Conservation (phyloP, 192 early-diverging fungal species). For the Podila minutissima region DNA sequence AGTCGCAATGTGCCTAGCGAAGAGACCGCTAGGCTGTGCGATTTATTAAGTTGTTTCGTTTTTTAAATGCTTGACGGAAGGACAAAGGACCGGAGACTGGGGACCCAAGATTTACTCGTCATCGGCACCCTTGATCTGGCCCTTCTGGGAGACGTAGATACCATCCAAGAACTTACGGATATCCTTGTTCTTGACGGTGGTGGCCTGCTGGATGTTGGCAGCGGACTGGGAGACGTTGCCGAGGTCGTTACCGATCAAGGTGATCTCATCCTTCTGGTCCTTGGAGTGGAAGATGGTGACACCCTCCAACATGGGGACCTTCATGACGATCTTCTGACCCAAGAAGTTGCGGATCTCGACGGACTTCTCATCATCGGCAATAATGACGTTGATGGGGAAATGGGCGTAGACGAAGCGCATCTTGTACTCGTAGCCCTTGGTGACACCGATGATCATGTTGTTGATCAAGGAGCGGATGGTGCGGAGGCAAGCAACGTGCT, state of each 20-base stretch:
- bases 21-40: constrained; percentile 28
- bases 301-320: constrained; percentile 87
- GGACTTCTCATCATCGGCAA: constrained; percentile 74
- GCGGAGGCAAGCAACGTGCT: constrained; percentile 98
- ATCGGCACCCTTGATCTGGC: constrained; percentile 63
- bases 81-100: neutral
- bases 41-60: constrained; percentile 17
- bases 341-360: constrained; percentile 99
- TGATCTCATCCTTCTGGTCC: constrained; percentile 94
- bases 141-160: constrained; percentile 95
- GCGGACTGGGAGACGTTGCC: constrained; percentile 96
- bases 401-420: constrained; percentile 99
- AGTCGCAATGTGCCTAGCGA: constrained; percentile 27
- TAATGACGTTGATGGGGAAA: constrained; percentile 98
- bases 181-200: constrained; percentile 98
- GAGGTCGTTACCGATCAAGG: constrained; percentile 93
- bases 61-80: constrained; percentile 7
- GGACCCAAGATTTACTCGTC: constrained; percentile 56
- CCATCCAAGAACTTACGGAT: constrained; percentile 99
- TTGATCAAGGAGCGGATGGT: constrained; percentile 94
- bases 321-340: constrained; percentile 93
- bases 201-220: constrained; percentile 95
- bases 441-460: constrained; percentile 98
- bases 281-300: constrained; percentile 82
- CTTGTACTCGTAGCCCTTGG: constrained; percentile 99